These are phyloP conservation scores for Carex sylvatica DNA, from an alignment of 202 grass and related monocot genomes.

Conservation along the genomic window DNA sequence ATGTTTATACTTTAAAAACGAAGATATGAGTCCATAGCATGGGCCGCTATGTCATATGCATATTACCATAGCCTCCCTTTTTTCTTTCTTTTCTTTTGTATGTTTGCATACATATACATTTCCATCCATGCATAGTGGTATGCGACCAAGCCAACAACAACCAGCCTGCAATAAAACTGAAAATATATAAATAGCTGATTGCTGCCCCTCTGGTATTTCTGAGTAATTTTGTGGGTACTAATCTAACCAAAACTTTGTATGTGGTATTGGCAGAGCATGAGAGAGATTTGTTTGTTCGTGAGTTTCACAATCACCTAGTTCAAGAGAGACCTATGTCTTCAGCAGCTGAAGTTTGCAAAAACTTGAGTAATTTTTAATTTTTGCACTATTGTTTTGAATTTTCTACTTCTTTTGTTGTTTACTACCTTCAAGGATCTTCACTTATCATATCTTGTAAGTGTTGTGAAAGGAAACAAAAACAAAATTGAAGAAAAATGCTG, in stretches of 20 bases:
- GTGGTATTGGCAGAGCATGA: slow-evolving; percentile 79
- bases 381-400: background rate
- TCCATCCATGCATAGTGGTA: background rate
- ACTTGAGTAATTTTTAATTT: slow-evolving; percentile 55
- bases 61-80: no score
- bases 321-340: slow-evolving; percentile 40
- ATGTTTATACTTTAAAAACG: no score
- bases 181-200: background rate
- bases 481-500: background rate
- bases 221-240: background rate
- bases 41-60: no score
- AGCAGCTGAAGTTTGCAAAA: slow-evolving; percentile 61
- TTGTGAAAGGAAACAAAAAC: background rate
- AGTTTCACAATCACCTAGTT: slow-evolving; percentile 67
- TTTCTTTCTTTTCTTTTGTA: background rate
- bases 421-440: background rate
- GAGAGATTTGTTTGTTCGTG: slow-evolving; percentile 87
- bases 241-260: slow-evolving; percentile 36
- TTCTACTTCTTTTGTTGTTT: slow-evolving; percentile 15
- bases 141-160: background rate
- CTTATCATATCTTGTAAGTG: background rate
- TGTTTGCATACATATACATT: background rate
- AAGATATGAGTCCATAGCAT: no score
- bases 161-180: background rate
- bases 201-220: background rate